phyloP scores from a whole-genome alignment of 192 early-diverging fungal species.

The Phlyctochytrium planicorne region DNA sequence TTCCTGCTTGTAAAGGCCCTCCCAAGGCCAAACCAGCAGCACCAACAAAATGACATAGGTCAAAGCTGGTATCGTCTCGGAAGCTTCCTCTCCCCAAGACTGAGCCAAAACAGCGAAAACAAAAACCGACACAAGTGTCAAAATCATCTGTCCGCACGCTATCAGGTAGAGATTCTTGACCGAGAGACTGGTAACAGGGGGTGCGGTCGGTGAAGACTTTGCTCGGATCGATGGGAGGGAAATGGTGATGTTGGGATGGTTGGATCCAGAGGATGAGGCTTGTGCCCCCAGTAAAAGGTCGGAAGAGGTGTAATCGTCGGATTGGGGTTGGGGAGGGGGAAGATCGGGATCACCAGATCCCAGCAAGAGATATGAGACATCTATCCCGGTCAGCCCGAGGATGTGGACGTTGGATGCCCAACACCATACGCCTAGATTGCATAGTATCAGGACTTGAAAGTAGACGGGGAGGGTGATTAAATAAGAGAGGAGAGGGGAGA shows the following conservation, averaged over 20 bases:
- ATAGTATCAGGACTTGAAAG: conserved; percentile 43
- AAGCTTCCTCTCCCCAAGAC: conserved; percentile 32
- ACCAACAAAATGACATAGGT: conserved; percentile 30
- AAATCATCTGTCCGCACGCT: conserved; percentile 18
- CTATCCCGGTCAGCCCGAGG: conserved; percentile 37
- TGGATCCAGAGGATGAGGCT: conserved; percentile 2
- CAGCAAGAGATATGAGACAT: conserved; percentile 26
- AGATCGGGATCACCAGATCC: neutral
- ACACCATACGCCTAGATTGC: conserved; percentile 45
- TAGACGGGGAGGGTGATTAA: conserved; percentile 7
- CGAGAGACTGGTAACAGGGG: neutral
- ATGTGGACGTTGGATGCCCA: conserved; percentile 50
- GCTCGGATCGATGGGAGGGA: neutral
- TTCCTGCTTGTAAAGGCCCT: conserved; percentile 32
- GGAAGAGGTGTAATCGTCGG: conserved; percentile 9
- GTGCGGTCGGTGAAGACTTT: neutral
- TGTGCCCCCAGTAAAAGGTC: neutral
- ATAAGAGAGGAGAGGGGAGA: neutral
- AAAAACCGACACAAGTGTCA: conserved; percentile 25
- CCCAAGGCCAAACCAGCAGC: conserved; percentile 19
- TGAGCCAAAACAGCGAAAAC: conserved; percentile 23
- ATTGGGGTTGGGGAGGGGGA: neutral
- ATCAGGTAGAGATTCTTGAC: conserved; percentile 33
- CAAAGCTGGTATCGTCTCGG: conserved; percentile 35
- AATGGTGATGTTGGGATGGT: neutral